Percentiles rank a stretch among this genome's conserved stretches.
phyloP scores from a whole-genome alignment of 2,329 filamentous ascomycete species.

The Penicillium crustosum region DNA sequence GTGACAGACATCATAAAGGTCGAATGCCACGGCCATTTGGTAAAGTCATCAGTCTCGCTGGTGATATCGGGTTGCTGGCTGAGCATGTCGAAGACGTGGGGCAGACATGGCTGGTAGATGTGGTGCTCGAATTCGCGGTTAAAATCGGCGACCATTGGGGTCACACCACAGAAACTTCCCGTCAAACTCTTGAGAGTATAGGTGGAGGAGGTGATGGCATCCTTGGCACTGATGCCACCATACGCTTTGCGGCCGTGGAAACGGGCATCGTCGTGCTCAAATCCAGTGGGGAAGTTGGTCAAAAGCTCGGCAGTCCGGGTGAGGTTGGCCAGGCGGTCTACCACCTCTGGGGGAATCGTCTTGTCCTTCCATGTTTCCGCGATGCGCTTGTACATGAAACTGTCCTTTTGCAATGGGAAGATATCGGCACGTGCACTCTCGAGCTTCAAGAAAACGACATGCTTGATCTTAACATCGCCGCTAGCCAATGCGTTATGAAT shows the following conservation, averaged over 20 bases:
- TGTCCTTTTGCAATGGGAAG: slow-evolving; percentile 46
- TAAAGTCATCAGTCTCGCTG: slow-evolving; percentile 27
- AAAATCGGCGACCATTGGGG: slow-evolving; percentile 45
- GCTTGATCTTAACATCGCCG: slow-evolving; percentile 41
- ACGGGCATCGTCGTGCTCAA: slow-evolving; percentile 23
- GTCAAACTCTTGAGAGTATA: slow-evolving; percentile 49
- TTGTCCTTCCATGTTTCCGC: slow-evolving; percentile 39
- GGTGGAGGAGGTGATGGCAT: slow-evolving; percentile 44
- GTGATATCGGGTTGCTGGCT: slow-evolving; percentile 26
- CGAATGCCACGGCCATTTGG: slow-evolving; percentile 36
- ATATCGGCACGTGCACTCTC: slow-evolving; percentile 50
- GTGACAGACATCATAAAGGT: slow-evolving; percentile 38
- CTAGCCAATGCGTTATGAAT: slow-evolving; percentile 30
- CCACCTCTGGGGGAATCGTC: slow-evolving; percentile 35
- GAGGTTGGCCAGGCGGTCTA: slow-evolving; percentile 27
- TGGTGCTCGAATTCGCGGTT: slow-evolving; percentile 46
- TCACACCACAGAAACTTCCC: slow-evolving; percentile 46
- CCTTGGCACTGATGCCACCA: slow-evolving; percentile 46
- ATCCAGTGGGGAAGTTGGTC: slow-evolving; percentile 30
- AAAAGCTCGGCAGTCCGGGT: slow-evolving; percentile 32
- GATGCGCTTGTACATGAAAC: slow-evolving; percentile 37
- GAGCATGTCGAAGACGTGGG: slow-evolving; percentile 35
- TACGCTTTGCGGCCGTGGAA: slow-evolving; percentile 26
- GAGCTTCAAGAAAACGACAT: slow-evolving; percentile 48
- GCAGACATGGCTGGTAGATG: slow-evolving; percentile 49